Evolutionary conservation across 305 asterid species (phyloP).

Genomic region (Ajuga reptans): DNA sequence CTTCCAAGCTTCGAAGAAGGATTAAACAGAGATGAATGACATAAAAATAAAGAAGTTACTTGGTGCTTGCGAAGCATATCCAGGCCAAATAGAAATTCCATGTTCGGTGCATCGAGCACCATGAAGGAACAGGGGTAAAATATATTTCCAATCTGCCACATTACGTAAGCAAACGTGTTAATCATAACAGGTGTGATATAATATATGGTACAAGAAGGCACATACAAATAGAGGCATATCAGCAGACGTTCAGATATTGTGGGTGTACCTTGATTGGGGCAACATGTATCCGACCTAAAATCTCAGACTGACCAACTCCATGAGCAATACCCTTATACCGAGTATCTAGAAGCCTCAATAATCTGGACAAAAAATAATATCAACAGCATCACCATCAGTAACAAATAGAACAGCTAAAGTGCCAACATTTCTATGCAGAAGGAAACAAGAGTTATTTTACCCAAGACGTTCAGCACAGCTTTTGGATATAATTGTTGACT

Average conservation of each 20-base stretch:
- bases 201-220: not conserved
- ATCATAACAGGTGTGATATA: not conserved
- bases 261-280: constrained; percentile 83
- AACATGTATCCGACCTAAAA: constrained; percentile 86
- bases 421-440: not conserved
- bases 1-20: constrained; percentile 3
- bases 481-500: constrained; percentile 91
- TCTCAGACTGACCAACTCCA: constrained; percentile 96
- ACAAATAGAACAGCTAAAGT: constrained; percentile 5
- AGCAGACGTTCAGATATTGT: not conserved
- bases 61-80: constrained; percentile 99
- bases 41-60: constrained; percentile 32
- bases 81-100: constrained; percentile 95
- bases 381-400: constrained; percentile 1
- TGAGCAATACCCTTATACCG: constrained; percentile 90
- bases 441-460: constrained; percentile 35
- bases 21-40: constrained; percentile 12
- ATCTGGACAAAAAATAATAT: constrained; percentile 35
- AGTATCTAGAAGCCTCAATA: constrained; percentile 83
- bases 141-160: constrained; percentile 58
- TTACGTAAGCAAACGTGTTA: constrained; percentile 18
- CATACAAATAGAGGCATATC: not conserved
- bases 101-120: constrained; percentile 86
- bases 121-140: constrained; percentile 87
- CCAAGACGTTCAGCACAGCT: constrained; percentile 95